A percentile compares a stretch with the other conserved stretches of the same genome.
Conservation (phyloP, 1,284 basidiomycete genomes). For the Leccinum pachyderme region DNA sequence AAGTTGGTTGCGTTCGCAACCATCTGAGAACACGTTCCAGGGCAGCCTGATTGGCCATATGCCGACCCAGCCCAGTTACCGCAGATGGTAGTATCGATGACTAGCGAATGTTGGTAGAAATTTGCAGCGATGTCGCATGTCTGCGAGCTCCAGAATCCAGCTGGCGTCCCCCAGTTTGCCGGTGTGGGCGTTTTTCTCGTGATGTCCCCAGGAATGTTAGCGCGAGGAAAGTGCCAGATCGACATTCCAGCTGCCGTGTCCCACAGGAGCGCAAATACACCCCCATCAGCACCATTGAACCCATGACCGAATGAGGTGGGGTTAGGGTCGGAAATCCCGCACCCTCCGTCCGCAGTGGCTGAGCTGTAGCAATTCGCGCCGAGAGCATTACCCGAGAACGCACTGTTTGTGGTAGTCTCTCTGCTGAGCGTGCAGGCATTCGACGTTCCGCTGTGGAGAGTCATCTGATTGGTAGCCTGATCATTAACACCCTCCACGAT, state of each 20-base stretch:
- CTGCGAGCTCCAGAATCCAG: conserved; percentile 60
- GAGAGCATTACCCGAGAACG: conserved; percentile 34
- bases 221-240: conserved; percentile 76
- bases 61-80: conserved; percentile 60
- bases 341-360: conserved; percentile 44
- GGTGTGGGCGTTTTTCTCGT: conserved; percentile 56
- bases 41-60: conserved; percentile 58
- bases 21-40: conserved; percentile 64
- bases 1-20: conserved; percentile 68
- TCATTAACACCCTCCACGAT: conserved; percentile 71
- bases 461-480: conserved; percentile 60
- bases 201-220: conserved; percentile 70
- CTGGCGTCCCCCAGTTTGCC: conserved; percentile 63
- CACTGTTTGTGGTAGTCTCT: not conserved
- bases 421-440: conserved; percentile 22
- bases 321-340: conserved; percentile 44
- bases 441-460: conserved; percentile 56
- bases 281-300: conserved; percentile 69
- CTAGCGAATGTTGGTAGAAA: conserved; percentile 68
- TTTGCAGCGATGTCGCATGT: conserved; percentile 64
- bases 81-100: conserved; percentile 64
- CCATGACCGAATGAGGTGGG: conserved; percentile 59
- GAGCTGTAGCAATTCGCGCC: conserved; percentile 43
- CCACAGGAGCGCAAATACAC: conserved; percentile 77
- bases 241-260: conserved; percentile 58